Base-by-base conservation (phyloP, 345 rosid species). In the Camelina laxa region DNA sequence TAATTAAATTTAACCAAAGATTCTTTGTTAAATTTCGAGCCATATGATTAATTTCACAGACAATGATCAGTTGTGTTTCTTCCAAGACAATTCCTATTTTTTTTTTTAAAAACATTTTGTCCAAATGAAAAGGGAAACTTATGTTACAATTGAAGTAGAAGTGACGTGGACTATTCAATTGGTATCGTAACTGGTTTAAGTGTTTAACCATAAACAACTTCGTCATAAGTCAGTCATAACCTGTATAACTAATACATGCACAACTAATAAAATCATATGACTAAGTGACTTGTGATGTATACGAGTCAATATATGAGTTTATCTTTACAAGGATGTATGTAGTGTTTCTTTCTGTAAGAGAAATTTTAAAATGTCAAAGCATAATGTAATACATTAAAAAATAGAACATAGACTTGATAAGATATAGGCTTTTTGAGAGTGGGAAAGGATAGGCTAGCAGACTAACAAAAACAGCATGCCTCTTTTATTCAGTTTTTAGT, bases 11-110 rank as follows among this genome's bases (percentile, higher is more conserved):
- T 27, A 31, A 20, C 17, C 3, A 65, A 65, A 39, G 49, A 39
- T 50, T 72, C 49, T 77, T 71, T 72, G 41, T 77, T 7, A 42
- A 71, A 30, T 60, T 64, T 39, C 47, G 68, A 66, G 69, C 73
- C 77, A 50, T 71, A 77, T 78, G 81, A 78, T 78, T 78, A 72
- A 66, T 16, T 59, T 66, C 69, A 66, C 81, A 78, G 73, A 44
- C 73, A 78, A 78, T 78, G 77, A 78, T 72, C 49, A 65, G 59
- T 13, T 72, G 45, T 64, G 66, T 44, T 65, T 55, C 47, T 57
- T 41, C 72, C 80, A 58, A 70, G 72, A 71, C 2, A 70, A 62
- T 70, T 63, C 16, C 24, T 64, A 22, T 57, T 53, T 41, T 13
- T 6, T 11, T 57, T 53, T 41, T 13, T 6, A 7, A 16, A 17